Percentiles rank a stretch among this genome's conserved stretches.
Evolutionary conservation across 768 basidiomycete genomes (phyloP).

Genomic region (Leucocoprinus leucothites): DNA sequence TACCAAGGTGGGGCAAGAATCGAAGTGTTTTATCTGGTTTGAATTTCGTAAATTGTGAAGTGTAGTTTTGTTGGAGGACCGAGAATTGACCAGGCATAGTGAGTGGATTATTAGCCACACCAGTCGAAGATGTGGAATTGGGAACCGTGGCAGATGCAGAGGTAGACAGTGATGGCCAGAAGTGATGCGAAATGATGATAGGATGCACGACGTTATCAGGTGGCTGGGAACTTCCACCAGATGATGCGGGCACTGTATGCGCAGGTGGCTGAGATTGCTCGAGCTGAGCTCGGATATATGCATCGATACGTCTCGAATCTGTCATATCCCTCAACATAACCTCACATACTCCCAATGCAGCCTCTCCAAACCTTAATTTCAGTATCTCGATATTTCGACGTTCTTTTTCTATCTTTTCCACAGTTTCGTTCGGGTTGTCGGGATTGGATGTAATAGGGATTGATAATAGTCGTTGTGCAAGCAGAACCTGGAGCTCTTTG

Average conservation of each 20-base stretch:
- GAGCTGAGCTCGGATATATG: slow-evolving; percentile 80
- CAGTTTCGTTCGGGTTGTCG: not conserved
- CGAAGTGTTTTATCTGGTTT: slow-evolving; percentile 91
- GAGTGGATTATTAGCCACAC: not conserved
- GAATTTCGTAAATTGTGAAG: slow-evolving; percentile 71
- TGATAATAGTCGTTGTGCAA: slow-evolving; percentile 82
- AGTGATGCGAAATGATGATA: slow-evolving; percentile 88
- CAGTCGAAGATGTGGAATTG: not conserved
- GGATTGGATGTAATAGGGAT: slow-evolving; percentile 35
- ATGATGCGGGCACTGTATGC: not conserved
- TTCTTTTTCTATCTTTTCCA: slow-evolving; percentile 36
- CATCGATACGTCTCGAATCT: slow-evolving; percentile 87
- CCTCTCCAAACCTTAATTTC: slow-evolving; percentile 94
- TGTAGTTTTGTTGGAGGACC: slow-evolving; percentile 76
- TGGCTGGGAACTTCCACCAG: not conserved
- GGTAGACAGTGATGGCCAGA: slow-evolving; percentile 88
- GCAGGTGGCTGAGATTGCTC: not conserved
- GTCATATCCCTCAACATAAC: slow-evolving; percentile 98
- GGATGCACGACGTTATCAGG: slow-evolving; percentile 74
- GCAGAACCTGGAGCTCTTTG: slow-evolving; percentile 88
- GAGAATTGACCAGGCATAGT: slow-evolving; percentile 1
- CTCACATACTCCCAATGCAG: slow-evolving; percentile 90
- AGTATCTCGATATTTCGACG: slow-evolving; percentile 90
- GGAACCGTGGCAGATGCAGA: not conserved
- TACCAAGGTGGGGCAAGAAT: slow-evolving; percentile 90